phyloP scores from a whole-genome alignment of 352 stramenopile species.

The Globisporangium nunn region DNA sequence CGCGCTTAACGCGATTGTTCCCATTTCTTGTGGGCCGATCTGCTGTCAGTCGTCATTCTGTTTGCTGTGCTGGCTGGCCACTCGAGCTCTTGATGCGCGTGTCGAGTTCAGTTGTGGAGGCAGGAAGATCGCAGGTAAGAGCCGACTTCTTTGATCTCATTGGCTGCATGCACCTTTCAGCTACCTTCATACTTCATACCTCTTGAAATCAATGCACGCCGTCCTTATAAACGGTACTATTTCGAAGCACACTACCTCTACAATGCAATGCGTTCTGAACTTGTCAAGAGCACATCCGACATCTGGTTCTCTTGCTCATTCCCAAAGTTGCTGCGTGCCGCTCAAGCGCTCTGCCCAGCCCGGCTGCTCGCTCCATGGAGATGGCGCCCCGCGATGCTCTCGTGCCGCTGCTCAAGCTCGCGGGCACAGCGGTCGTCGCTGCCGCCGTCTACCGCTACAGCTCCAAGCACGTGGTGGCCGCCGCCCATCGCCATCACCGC shows the following conservation, averaged over 20 bases:
- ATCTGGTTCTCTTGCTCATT: background rate
- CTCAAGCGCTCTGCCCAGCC: background rate
- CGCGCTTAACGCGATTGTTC: background rate
- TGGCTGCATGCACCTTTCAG: too few species aligned
- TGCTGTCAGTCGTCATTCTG: background rate
- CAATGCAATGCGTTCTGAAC: too few species aligned
- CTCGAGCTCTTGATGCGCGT: too few species aligned
- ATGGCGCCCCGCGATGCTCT: constrained; percentile 21
- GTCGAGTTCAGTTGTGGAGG: too few species aligned
- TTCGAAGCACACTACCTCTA: too few species aligned
- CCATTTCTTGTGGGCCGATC: background rate
- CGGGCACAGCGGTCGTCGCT: constrained; percentile 22
- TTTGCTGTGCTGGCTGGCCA: too few species aligned
- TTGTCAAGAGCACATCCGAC: too few species aligned
- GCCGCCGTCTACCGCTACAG: constrained; percentile 21
- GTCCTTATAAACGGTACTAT: too few species aligned
- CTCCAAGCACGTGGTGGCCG: constrained; percentile 10
- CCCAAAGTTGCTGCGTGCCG: background rate
- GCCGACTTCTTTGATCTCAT: too few species aligned
- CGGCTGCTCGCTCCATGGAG: background rate
- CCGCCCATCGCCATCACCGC: constrained; percentile 10
- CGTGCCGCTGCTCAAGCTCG: constrained; percentile 28
- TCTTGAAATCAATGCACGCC: background rate
- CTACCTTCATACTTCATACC: background rate
- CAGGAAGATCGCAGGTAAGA: too few species aligned